phyloP scores from a whole-genome alignment of 202 grass and related monocot species.

The Cymbopogon flexuosus region DNA sequence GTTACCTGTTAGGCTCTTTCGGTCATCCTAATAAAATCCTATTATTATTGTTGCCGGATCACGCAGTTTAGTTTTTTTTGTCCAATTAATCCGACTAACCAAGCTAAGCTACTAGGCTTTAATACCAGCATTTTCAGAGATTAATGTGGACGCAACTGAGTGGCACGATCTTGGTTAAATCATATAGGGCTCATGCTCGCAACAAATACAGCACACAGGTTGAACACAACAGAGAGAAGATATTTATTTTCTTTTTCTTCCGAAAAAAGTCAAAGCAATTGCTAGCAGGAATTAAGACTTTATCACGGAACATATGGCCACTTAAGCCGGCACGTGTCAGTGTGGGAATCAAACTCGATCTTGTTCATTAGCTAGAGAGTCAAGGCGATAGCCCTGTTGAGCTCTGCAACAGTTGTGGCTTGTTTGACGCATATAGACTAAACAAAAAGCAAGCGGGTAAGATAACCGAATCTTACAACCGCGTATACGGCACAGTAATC shows the following conservation, averaged over 20 bases:
- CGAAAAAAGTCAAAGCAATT: not conserved
- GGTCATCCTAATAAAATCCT: not conserved
- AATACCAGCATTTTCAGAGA: not conserved
- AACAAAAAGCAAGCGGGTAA: not conserved
- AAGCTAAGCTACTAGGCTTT: not conserved
- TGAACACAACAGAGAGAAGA: not conserved
- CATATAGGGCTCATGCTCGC: too few relatives aligned
- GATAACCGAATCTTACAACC: not conserved
- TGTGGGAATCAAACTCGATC: constrained; percentile 1
- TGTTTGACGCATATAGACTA: not conserved
- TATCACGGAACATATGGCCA: not conserved
- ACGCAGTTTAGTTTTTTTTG: not conserved
- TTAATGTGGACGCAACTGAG: not conserved
- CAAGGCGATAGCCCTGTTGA: not conserved
- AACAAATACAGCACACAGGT: too few relatives aligned
- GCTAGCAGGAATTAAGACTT: not conserved
- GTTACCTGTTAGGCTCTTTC: constrained; percentile 9
- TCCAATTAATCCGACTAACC: not conserved
- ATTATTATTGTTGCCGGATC: not conserved
- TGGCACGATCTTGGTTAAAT: not conserved
- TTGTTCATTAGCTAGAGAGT: constrained; percentile 7
- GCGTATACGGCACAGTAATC: not conserved
- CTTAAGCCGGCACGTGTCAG: not conserved
- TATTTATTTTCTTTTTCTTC: not conserved
- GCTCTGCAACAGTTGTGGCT: not conserved